Evolutionary conservation across 148 eudicot species (phyloP).

Genomic region (Fagopyrum homotropicum): DNA sequence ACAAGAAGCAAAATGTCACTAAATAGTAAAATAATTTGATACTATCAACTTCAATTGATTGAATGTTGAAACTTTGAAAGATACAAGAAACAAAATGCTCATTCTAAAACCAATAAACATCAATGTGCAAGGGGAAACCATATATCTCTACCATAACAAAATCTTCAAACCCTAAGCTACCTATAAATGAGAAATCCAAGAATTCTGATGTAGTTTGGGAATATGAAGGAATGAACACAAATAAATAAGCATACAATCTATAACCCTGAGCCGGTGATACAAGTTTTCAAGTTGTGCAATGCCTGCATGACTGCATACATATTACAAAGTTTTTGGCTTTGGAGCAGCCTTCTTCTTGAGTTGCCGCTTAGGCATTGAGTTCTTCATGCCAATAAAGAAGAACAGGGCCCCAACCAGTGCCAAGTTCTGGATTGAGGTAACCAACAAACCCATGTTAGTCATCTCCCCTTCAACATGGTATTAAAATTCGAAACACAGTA

Average conservation of each 20-base stretch:
- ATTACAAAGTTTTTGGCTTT: slow-evolving; percentile 34
- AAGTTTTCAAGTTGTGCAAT: not conserved
- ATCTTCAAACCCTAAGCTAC: slow-evolving; percentile 10
- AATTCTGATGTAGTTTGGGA: not conserved
- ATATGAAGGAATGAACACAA: slow-evolving; percentile 6
- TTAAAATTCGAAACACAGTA: not conserved
- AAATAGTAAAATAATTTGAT: no score
- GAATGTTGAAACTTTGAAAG: no score
- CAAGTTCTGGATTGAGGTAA: slow-evolving; percentile 42
- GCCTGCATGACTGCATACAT: not conserved
- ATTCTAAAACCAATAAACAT: not conserved
- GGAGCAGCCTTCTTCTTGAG: slow-evolving; percentile 55
- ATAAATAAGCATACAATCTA: not conserved
- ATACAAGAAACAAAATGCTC: not conserved
- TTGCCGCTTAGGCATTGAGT: slow-evolving; percentile 60
- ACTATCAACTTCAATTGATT: no score
- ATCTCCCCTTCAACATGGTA: not conserved
- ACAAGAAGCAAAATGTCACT: not conserved
- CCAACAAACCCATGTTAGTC: not conserved
- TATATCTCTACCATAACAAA: not conserved
- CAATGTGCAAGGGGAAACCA: not conserved
- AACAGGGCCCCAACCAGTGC: slow-evolving; percentile 74
- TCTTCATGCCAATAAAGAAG: slow-evolving; percentile 82
- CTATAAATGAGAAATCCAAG: slow-evolving; percentile 1
- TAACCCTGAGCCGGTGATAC: slow-evolving; percentile 10